A percentile compares a stretch with the other conserved stretches of the same genome.
Conservation (phyloP, 2,329 filamentous ascomycete genomes). For the Westerdykella ornata region DNA sequence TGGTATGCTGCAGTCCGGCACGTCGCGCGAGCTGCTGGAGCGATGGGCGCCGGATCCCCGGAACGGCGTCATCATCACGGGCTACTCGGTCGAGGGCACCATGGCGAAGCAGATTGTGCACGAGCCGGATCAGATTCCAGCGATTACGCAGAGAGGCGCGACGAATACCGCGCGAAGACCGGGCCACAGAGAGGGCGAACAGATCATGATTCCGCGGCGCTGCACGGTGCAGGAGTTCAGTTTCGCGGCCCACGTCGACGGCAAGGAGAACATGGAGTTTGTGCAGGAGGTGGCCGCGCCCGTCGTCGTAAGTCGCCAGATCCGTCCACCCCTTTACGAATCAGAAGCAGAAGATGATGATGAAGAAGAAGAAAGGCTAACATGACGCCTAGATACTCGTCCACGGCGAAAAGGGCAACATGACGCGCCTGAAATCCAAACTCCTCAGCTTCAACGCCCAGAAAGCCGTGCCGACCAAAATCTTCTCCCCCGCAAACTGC, state of each 20-base stretch:
- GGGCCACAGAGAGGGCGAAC: slow-evolving; percentile 64
- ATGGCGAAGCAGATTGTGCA: slow-evolving; percentile 96
- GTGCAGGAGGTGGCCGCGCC: slow-evolving; percentile 90
- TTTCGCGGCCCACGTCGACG: slow-evolving; percentile 95
- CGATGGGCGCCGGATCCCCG: slow-evolving; percentile 93
- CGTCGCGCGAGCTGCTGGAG: slow-evolving; percentile 86
- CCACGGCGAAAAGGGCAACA: slow-evolving; percentile 94
- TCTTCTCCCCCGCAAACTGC: slow-evolving; percentile 89
- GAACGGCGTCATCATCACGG: slow-evolving; percentile 97
- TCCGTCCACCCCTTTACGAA: slow-evolving; percentile 29
- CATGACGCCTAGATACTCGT: slow-evolving; percentile 66
- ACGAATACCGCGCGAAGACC: slow-evolving; percentile 52
- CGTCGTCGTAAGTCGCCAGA: slow-evolving; percentile 69
- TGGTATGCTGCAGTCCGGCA: slow-evolving; percentile 96
- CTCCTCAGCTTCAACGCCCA: slow-evolving; percentile 83
- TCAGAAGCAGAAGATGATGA: no score
- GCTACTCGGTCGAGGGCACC: slow-evolving; percentile 96
- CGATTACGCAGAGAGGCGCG: slow-evolving; percentile 63
- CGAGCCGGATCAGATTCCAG: slow-evolving; percentile 89
- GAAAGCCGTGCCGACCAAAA: slow-evolving; percentile 76
- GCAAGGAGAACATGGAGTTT: slow-evolving; percentile 90
- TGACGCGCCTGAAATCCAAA: slow-evolving; percentile 94
- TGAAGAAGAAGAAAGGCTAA: slow-evolving; percentile 4
- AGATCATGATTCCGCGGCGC: slow-evolving; percentile 81
- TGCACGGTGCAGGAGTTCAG: slow-evolving; percentile 93